Percentiles rank a stretch among this genome's conserved stretches.
These are phyloP conservation scores for Fusarium phyllophilum DNA, from an alignment of 2,329 filamentous ascomycete species.

Conservation along the genomic window DNA sequence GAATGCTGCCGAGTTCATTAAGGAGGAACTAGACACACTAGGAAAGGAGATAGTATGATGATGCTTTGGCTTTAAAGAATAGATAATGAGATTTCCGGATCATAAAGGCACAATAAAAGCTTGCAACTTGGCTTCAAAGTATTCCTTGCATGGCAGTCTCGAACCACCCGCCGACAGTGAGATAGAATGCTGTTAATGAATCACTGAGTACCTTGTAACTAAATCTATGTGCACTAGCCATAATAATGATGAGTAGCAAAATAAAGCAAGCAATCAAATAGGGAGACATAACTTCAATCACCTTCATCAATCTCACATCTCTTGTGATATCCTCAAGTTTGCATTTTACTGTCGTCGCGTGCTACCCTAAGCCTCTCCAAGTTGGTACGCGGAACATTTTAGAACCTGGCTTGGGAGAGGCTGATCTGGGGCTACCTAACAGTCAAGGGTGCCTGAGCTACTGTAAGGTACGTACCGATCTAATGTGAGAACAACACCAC, in stretches of 20 bases:
- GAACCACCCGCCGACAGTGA: neutral
- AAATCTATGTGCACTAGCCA: too few species aligned
- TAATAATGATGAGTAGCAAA: neutral
- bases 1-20: conserved; percentile 74
- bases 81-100: conserved; percentile 32
- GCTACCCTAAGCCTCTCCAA: neutral
- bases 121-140: too few species aligned
- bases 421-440: neutral
- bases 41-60: conserved; percentile 64
- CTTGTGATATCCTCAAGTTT: neutral
- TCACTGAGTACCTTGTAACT: neutral
- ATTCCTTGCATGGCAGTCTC: neutral
- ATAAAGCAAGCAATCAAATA: neutral
- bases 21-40: conserved; percentile 70
- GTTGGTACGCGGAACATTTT: neutral
- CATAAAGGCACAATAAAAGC: neutral
- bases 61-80: conserved; percentile 28
- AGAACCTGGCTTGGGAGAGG: neutral
- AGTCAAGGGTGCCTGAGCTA: conserved; percentile 20
- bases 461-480: conserved; percentile 34
- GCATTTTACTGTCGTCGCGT: neutral
- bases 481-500: conserved; percentile 35
- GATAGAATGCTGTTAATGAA: neutral
- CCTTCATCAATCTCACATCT: neutral
- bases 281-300: neutral